Conservation (phyloP, 495 filamentous ascomycete genomes). For the Penicillium steckii region DNA sequence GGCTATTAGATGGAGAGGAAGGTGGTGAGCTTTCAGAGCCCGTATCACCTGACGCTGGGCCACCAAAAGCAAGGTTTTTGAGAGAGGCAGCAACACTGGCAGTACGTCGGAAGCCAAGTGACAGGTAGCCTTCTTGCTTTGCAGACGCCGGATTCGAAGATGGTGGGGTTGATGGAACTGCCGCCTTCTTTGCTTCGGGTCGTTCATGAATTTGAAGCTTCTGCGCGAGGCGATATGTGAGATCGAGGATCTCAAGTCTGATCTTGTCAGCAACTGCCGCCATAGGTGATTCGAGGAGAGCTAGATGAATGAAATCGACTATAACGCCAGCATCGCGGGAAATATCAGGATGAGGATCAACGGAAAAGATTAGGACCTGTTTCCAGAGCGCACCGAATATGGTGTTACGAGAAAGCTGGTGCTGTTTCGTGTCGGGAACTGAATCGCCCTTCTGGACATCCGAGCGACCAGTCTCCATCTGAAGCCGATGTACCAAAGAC, state of each 20-base stretch:
- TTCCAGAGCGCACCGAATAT: slow-evolving; percentile 94
- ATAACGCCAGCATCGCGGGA: slow-evolving; percentile 77
- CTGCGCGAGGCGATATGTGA: slow-evolving; percentile 50
- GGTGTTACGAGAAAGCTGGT: slow-evolving; percentile 70
- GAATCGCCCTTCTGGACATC: slow-evolving; percentile 14
- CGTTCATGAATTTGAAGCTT: slow-evolving; percentile 43
- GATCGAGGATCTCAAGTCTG: slow-evolving; percentile 73
- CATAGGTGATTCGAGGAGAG: slow-evolving; percentile 74
- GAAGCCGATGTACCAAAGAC: slow-evolving; percentile 50
- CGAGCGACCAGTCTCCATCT: slow-evolving; percentile 19
- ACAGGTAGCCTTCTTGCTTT: slow-evolving; percentile 65
- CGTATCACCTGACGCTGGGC: slow-evolving; percentile 30
- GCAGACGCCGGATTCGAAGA: slow-evolving; percentile 32
- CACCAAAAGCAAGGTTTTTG: slow-evolving; percentile 66
- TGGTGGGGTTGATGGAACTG: slow-evolving; percentile 53
- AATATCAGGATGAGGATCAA: slow-evolving; percentile 93
- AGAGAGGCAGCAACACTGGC: slow-evolving; percentile 71
- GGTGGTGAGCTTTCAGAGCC: slow-evolving; percentile 19
- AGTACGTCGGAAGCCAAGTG: slow-evolving; percentile 61
- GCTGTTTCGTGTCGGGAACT: slow-evolving; percentile 21
- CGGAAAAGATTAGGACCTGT: slow-evolving; percentile 82
- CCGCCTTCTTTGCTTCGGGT: slow-evolving; percentile 38
- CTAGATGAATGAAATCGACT: slow-evolving; percentile 78
- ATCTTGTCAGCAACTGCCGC: slow-evolving; percentile 64
- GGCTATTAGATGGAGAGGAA: slow-evolving; percentile 36